phyloP scores from a whole-genome alignment of 352 stramenopile species.

The Phytophthora multivora region DNA sequence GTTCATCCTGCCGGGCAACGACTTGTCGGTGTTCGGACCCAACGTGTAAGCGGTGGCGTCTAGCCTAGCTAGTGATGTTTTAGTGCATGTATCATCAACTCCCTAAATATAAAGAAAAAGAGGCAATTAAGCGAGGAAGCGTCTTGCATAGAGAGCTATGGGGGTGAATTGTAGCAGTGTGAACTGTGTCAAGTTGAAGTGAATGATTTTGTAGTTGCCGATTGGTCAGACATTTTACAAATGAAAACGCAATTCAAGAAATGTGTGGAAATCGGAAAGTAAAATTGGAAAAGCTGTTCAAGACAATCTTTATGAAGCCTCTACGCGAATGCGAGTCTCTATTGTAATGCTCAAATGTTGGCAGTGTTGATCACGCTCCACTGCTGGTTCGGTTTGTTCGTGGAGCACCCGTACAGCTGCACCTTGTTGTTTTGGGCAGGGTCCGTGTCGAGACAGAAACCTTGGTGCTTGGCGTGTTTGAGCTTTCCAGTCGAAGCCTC shows the following conservation, averaged over 20 bases:
- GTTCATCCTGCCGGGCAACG: slow-evolving; percentile 80
- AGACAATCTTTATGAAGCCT: no score
- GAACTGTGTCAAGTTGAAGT: slow-evolving; percentile 30
- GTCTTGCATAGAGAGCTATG: not conserved
- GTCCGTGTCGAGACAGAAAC: slow-evolving; percentile 66
- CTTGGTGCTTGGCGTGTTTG: slow-evolving; percentile 43
- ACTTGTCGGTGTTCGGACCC: slow-evolving; percentile 69
- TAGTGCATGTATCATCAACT: slow-evolving; percentile 25
- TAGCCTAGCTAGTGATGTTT: slow-evolving; percentile 1
- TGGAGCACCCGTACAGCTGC: slow-evolving; percentile 61
- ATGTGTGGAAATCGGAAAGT: no score
- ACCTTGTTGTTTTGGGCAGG: slow-evolving; percentile 55
- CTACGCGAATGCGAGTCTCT: no score
- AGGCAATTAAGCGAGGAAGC: not conserved
- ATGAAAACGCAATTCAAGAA: no score
- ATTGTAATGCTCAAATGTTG: not conserved
- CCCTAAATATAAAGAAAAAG: slow-evolving; percentile 22
- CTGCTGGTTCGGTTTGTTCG: slow-evolving; percentile 62
- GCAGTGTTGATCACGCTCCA: slow-evolving; percentile 33
- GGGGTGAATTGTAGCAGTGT: not conserved
- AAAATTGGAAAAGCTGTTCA: no score
- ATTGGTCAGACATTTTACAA: not conserved
- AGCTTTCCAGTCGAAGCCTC: slow-evolving; percentile 53
- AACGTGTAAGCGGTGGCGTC: slow-evolving; percentile 39
- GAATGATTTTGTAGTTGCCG: slow-evolving; percentile 15